Conservation (phyloP, 2,329 filamentous ascomycete genomes). For the Hypoxylon sp. region DNA sequence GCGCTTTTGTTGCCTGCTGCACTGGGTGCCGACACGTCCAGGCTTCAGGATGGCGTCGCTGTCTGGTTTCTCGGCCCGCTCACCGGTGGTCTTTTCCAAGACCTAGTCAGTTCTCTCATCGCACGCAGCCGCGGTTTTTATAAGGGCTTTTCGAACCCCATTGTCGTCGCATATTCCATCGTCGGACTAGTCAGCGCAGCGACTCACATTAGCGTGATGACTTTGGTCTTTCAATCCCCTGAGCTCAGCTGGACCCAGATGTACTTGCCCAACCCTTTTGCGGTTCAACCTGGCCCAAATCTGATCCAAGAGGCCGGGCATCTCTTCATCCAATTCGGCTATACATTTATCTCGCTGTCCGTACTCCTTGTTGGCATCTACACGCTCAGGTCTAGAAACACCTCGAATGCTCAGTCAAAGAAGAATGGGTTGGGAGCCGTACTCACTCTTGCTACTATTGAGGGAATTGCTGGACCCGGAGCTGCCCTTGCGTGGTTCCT, state of each 20-base stretch:
- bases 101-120: constrained; percentile 11
- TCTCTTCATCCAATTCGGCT: constrained; percentile 20
- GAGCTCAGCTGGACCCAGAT: constrained; percentile 14
- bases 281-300: constrained; percentile 13
- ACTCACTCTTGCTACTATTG: background rate
- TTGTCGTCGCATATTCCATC: constrained; percentile 13
- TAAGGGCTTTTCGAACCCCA: constrained; percentile 2
- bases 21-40: constrained; percentile 9
- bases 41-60: constrained; percentile 10
- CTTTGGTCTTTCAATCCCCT: constrained; percentile 1
- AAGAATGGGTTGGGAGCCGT: background rate
- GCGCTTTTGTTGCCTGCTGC: constrained; percentile 7
- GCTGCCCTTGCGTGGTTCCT: constrained; percentile 23
- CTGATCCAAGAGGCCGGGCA: constrained; percentile 11
- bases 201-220: constrained; percentile 5
- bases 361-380: constrained; percentile 18
- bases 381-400: background rate
- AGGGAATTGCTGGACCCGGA: constrained; percentile 13
- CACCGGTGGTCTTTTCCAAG: constrained; percentile 12
- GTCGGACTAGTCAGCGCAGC: constrained; percentile 7
- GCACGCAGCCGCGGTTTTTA: background rate
- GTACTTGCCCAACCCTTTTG: constrained; percentile 14
- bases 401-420: background rate
- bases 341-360: constrained; percentile 4
- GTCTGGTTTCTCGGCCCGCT: constrained; percentile 13